Percentiles rank a stretch among this genome's conserved stretches.
phyloP scores from a whole-genome alignment of 768 basidiomycete species.

The Collybiopsis confluens region DNA sequence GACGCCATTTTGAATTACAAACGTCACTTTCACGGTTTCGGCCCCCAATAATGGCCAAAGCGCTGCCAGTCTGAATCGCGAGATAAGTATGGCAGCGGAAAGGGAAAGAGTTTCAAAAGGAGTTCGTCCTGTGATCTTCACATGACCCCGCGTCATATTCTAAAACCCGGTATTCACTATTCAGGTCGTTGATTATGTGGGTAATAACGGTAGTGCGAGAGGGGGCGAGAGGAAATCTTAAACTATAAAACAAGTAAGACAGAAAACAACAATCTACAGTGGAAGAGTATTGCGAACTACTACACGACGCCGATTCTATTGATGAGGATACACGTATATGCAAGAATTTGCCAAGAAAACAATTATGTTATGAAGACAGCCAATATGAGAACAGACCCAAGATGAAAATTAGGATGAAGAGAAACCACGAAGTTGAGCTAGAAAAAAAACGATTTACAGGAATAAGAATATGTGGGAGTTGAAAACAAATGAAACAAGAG shows the following conservation, averaged over 20 bases:
- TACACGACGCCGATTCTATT: background rate
- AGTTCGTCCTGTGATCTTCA: no score
- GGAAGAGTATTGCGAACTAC: background rate
- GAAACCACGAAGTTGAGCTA: background rate
- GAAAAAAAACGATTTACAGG: background rate
- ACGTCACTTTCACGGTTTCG: no score
- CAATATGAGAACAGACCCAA: background rate
- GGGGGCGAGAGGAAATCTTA: background rate
- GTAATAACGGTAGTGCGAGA: background rate
- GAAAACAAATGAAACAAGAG: background rate
- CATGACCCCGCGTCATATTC: no score
- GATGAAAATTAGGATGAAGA: background rate
- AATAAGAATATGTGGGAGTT: background rate
- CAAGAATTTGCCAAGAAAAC: background rate
- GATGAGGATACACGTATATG: background rate
- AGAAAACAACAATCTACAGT: slow-evolving; percentile 1
- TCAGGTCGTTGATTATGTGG: no score
- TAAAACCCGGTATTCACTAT: no score
- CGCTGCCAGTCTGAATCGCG: no score
- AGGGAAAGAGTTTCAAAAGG: no score
- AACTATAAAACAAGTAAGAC: background rate
- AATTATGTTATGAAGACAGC: background rate
- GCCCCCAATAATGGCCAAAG: no score
- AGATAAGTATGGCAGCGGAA: no score
- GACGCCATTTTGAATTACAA: no score